A percentile compares a stretch with the other conserved stretches of the same genome.
Evolutionary conservation across 805 yeast genomes (phyloP).

Genomic region (Komagataella phaffii): DNA sequence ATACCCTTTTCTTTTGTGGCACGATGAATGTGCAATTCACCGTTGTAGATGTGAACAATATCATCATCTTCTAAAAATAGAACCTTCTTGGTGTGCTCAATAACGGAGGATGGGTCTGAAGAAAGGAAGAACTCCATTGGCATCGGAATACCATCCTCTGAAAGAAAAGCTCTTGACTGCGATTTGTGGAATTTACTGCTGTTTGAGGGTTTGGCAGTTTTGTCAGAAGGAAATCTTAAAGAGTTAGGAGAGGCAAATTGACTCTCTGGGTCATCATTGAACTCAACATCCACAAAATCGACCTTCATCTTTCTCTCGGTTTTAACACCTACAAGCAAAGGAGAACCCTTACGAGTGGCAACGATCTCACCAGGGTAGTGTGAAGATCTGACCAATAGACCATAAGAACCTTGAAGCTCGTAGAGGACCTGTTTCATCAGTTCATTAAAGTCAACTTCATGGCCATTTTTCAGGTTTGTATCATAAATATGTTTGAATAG

Average conservation of each 20-base stretch:
- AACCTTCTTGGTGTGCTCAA: slow-evolving; percentile 95
- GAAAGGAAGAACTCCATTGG: slow-evolving; percentile 94
- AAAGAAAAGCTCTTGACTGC: slow-evolving; percentile 91
- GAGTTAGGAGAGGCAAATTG: slow-evolving; percentile 6
- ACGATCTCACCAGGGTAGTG: slow-evolving; percentile 94
- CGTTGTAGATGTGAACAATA: slow-evolving; percentile 95
- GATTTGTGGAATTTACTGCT: slow-evolving; percentile 57
- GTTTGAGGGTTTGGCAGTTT: slow-evolving; percentile 5
- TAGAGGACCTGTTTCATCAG: slow-evolving; percentile 84
- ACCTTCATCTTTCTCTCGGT: slow-evolving; percentile 91
- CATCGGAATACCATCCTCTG: slow-evolving; percentile 85
- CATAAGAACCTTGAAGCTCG: slow-evolving; percentile 96
- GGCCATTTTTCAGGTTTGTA: slow-evolving; percentile 56
- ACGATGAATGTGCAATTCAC: slow-evolving; percentile 97
- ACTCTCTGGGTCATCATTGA: slow-evolving; percentile 32
- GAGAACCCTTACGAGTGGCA: slow-evolving; percentile 97
- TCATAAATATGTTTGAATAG: slow-evolving; percentile 85
- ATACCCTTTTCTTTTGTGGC: slow-evolving; percentile 79
- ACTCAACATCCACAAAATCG: slow-evolving; percentile 96
- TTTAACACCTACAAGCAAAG: slow-evolving; percentile 92
- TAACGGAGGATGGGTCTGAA: slow-evolving; percentile 93
- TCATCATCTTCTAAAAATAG: slow-evolving; percentile 95
- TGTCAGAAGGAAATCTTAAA: slow-evolving; percentile 11
- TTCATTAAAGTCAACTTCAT: slow-evolving; percentile 77
- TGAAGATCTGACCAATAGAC: slow-evolving; percentile 79